Base-by-base conservation (phyloP, 78 protist species). In the Abeoforma whisleri region DNA sequence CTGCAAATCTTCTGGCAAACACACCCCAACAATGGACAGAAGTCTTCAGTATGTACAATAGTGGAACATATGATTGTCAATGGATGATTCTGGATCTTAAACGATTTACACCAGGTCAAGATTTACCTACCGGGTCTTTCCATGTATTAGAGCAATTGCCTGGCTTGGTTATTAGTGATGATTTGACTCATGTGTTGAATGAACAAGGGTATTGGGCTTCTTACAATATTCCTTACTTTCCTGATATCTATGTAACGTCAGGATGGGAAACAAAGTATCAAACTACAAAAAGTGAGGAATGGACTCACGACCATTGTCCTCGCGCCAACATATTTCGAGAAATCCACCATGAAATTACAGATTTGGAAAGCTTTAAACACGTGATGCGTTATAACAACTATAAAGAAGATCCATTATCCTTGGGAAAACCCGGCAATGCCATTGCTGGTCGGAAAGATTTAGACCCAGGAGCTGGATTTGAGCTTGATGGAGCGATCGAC, bases 71-170 rank as follows among this genome's bases (percentile, higher is more conserved):
- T 71, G 62, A 84, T 80, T 90, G 89, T 70, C 95, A 93, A 84
- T 93, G 90, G 91, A 89, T 91, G 85, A 77, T 89, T 1, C 37
- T 91, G 40, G 92, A 91, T 36, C 71, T 81, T 68, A 94, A 90
- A 19, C 57, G 68, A 22, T 92, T 94, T 57, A 38, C 32, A 35
- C 85, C 90, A 33, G 93, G 93, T 72, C 70, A 87, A 31, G 40
- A 76, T 57, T 68, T 92, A 31, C 31, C 28, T 35, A 83, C 86
- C 33, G 90, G 87, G 69, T 81, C 93, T 28, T 33, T 95, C 23
- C 87, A 84, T 48, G 84, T 93, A 25, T 22, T 92, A 12, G 97
- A 95, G 84, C 95, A 93, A 88, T 69, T 92, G 23, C 97, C 95
- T 34, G 97, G 97, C 76, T 28, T 69, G 1, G 40, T 79, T 35